Evolutionary conservation across 805 yeast species (phyloP).

Genomic region (Barnettozyma pratensis): DNA sequence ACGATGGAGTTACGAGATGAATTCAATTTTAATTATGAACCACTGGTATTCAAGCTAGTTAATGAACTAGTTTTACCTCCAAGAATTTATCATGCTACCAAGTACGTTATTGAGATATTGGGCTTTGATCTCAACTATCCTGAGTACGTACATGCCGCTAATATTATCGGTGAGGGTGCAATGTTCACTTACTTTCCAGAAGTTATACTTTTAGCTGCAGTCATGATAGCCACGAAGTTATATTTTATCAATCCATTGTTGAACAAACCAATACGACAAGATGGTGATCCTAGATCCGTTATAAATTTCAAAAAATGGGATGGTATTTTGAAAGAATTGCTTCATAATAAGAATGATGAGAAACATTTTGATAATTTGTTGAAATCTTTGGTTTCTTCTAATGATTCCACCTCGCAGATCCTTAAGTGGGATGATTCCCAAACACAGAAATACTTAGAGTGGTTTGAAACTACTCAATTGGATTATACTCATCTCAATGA

Average conservation of each 20-base stretch:
- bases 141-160: background rate
- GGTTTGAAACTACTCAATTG: conserved; percentile 34
- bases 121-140: conserved; percentile 5
- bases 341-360: conserved; percentile 4
- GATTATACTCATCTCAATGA: conserved; percentile 20
- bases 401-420: conserved; percentile 31
- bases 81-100: conserved; percentile 36
- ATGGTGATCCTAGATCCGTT: background rate
- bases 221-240: conserved; percentile 18
- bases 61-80: conserved; percentile 45
- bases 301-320: conserved; percentile 16
- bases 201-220: conserved; percentile 8
- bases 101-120: conserved; percentile 23
- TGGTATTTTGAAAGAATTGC: conserved; percentile 17
- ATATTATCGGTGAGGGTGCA: background rate
- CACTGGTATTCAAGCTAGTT: conserved; percentile 37
- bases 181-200: conserved; percentile 36
- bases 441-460: conserved; percentile 42
- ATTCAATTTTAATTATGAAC: conserved; percentile 27
- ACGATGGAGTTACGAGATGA: background rate
- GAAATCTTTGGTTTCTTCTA: conserved; percentile 10
- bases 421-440: conserved; percentile 44
- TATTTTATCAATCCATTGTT: conserved; percentile 16
- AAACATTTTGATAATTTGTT: conserved; percentile 10
- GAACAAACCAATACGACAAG: background rate